A percentile compares a stretch with the other conserved stretches of the same genome.
These are phyloP conservation scores for Nevesoporus exiguus DNA, from an alignment of 768 basidiomycete species.

Conservation along the genomic window DNA sequence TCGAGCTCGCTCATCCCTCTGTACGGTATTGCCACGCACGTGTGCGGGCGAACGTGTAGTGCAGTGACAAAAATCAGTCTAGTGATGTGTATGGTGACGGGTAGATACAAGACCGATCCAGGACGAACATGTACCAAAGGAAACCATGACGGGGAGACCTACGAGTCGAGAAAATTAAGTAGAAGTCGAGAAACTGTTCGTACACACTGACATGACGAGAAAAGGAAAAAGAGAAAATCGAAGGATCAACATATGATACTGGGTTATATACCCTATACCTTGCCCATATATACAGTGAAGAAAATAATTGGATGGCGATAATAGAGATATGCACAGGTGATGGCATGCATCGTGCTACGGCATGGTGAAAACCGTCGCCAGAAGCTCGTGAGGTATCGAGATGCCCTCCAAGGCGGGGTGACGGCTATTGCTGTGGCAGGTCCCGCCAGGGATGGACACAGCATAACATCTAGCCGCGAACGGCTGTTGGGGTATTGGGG, in stretches of 20 bases:
- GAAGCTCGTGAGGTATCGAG: neutral
- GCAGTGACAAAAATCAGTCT: conserved; percentile 7
- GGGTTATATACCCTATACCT: neutral
- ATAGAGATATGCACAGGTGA: neutral
- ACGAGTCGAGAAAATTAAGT: neutral
- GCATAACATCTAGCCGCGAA: conserved; percentile 13
- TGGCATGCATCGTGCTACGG: neutral
- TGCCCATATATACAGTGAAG: neutral
- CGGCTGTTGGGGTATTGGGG: conserved; percentile 26
- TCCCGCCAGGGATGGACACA: neutral
- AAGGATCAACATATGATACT: neutral
- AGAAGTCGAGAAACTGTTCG: neutral
- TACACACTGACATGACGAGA: conserved; percentile 14
- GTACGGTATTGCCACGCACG: too few relatives aligned
- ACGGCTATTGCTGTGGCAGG: neutral
- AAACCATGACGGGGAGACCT: neutral
- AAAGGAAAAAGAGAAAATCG: neutral
- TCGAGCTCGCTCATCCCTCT: too few relatives aligned
- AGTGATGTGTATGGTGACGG: conserved; percentile 3
- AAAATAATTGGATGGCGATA: neutral
- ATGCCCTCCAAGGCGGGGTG: neutral
- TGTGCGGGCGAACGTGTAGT: neutral
- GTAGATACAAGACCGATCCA: conserved; percentile 8
- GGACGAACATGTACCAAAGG: conserved; percentile 2
- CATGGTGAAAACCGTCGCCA: neutral